Conservation (phyloP, 1,284 basidiomycete genomes). For the Trametes hirsuta region DNA sequence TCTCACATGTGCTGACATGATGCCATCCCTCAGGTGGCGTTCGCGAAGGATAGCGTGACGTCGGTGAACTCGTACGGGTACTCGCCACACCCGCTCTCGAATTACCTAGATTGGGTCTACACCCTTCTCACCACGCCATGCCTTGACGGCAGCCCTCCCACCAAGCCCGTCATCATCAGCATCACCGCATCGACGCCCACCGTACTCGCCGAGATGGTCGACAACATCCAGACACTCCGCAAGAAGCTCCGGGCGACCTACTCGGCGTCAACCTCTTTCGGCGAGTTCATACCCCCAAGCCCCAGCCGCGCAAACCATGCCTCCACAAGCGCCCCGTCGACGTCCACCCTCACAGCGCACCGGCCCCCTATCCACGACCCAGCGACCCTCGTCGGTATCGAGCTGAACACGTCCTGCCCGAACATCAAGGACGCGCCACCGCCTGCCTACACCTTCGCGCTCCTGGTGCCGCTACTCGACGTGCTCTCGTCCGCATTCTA, state of each 20-base stretch:
- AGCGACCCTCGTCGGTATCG: slow-evolving; percentile 50
- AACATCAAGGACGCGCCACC: slow-evolving; percentile 71
- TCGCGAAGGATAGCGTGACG: slow-evolving; percentile 49
- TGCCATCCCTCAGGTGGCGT: slow-evolving; percentile 52
- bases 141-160: slow-evolving; percentile 27
- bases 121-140: slow-evolving; percentile 45
- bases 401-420: slow-evolving; percentile 82
- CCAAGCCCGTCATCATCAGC: slow-evolving; percentile 77
- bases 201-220: slow-evolving; percentile 58
- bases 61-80: slow-evolving; percentile 83
- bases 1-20: not conserved
- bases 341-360: not conserved
- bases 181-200: slow-evolving; percentile 62
- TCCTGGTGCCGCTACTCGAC: slow-evolving; percentile 51
- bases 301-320: slow-evolving; percentile 9
- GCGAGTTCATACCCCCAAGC: slow-evolving; percentile 18
- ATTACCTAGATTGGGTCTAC: slow-evolving; percentile 67
- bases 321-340: slow-evolving; percentile 8
- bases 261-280: slow-evolving; percentile 15
- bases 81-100: slow-evolving; percentile 68
- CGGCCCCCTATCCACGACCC: slow-evolving; percentile 17
- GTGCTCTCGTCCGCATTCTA: slow-evolving; percentile 52
- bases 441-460: slow-evolving; percentile 59
- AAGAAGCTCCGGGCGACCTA: slow-evolving; percentile 37
- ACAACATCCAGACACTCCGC: slow-evolving; percentile 60